Conservation (phyloP, 352 stramenopile species). For the Globisporangium apiculatum region DNA sequence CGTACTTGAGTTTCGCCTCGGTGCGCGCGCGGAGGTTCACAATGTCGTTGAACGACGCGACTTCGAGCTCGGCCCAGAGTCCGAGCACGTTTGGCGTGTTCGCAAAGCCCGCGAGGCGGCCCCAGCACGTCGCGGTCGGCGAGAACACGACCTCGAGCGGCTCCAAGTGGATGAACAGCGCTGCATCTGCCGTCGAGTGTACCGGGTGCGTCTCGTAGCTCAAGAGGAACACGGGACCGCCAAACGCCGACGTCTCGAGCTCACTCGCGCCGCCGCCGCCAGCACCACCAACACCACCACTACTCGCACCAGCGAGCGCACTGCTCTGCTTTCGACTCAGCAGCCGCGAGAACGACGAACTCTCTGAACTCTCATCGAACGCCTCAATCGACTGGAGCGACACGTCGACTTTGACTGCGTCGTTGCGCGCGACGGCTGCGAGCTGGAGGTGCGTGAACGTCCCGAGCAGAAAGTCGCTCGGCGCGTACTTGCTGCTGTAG, state of each 20-base stretch:
- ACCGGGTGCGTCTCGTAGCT: constrained; percentile 77
- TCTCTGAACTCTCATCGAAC: constrained; percentile 84
- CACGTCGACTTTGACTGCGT: constrained; percentile 73
- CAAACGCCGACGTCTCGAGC: constrained; percentile 55
- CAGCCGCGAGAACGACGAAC: constrained; percentile 70
- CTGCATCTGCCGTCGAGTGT: constrained; percentile 58
- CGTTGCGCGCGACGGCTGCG: constrained; percentile 51
- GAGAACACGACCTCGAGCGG: constrained; percentile 84
- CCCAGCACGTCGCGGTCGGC: constrained; percentile 79
- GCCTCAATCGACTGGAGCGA: constrained; percentile 84
- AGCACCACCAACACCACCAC: not conserved
- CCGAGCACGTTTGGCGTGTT: constrained; percentile 72
- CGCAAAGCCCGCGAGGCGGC: constrained; percentile 59
- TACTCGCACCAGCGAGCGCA: constrained; percentile 20
- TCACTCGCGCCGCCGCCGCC: constrained; percentile 13
- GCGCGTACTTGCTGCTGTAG: constrained; percentile 60
- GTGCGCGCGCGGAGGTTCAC: constrained; percentile 86
- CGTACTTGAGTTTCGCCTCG: constrained; percentile 85
- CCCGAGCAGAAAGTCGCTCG: constrained; percentile 68
- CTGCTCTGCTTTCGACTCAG: constrained; percentile 58
- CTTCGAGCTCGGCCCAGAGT: constrained; percentile 82
- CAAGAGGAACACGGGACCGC: constrained; percentile 72
- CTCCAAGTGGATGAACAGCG: constrained; percentile 79
- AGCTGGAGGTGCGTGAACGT: constrained; percentile 78
- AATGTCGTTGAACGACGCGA: constrained; percentile 86